Percentiles rank a stretch among this genome's conserved stretches.
These are phyloP conservation scores for Neofusicoccum cordaticola DNA, from an alignment of 2,329 filamentous ascomycete genomes.

Conservation along the genomic window DNA sequence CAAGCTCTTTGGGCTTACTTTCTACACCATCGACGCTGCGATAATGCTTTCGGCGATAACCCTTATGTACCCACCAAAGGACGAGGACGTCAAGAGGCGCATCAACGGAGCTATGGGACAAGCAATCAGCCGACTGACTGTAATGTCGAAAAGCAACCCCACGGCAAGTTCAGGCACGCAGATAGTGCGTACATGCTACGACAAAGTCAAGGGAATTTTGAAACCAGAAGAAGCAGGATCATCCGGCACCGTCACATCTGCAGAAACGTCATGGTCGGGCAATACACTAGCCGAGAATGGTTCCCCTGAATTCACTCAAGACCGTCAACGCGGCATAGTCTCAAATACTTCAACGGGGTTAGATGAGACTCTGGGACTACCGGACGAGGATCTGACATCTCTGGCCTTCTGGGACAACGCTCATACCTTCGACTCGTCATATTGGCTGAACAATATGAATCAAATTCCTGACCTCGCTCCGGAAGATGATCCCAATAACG, in stretches of 20 bases:
- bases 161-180: background rate
- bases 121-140: background rate
- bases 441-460: background rate
- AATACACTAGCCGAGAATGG: background rate
- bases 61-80: background rate
- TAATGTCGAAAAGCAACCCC: background rate
- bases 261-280: background rate
- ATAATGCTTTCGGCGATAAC: background rate
- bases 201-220: background rate
- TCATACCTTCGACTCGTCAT: background rate
- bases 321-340: background rate
- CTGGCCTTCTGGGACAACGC: background rate
- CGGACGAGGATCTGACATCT: background rate
- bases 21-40: background rate
- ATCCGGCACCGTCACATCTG: background rate
- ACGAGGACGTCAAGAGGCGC: background rate
- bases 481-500: background rate
- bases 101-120: background rate
- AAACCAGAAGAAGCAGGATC: background rate
- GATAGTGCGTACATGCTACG: background rate
- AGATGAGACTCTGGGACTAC: background rate
- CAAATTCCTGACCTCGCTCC: background rate
- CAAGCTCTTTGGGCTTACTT: background rate
- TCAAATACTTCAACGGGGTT: background rate
- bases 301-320: background rate